Evolutionary conservation across 257 asterid genomes (phyloP).

Genomic region (Penstemon davidsonii): DNA sequence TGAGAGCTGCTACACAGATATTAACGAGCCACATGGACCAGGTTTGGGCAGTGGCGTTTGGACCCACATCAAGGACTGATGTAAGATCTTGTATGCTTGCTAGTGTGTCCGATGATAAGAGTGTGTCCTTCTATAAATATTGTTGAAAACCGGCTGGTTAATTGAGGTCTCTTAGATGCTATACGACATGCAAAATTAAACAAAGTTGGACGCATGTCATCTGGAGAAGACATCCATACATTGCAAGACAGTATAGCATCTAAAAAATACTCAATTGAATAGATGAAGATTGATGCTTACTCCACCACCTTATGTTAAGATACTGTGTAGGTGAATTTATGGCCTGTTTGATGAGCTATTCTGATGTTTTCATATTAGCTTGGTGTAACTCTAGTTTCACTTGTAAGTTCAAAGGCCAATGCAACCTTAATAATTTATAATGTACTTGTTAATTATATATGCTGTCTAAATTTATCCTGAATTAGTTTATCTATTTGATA

Average conservation of each 20-base stretch:
- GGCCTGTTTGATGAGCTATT: background rate
- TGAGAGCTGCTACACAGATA: slow-evolving; percentile 89
- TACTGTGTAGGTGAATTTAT: background rate
- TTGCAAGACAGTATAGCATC: no score
- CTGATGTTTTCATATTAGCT: background rate
- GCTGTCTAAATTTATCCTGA: background rate
- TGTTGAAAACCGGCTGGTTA: slow-evolving; percentile 35
- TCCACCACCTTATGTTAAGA: background rate
- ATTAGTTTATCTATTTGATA: background rate
- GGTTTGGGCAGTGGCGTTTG: slow-evolving; percentile 95
- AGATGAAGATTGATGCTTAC: background rate
- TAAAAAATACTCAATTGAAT: no score
- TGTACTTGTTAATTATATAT: background rate
- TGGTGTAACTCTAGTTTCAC: background rate
- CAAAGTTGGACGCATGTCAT: no score
- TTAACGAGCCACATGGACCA: slow-evolving; percentile 78
- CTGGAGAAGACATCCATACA: no score
- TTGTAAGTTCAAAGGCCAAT: background rate
- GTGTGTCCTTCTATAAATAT: slow-evolving; percentile 71
- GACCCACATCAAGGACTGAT: slow-evolving; percentile 61
- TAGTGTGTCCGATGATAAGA: slow-evolving; percentile 88
- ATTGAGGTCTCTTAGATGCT: no score
- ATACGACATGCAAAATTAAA: no score
- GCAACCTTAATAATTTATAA: background rate
- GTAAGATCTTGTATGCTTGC: slow-evolving; percentile 78